Evolutionary conservation across 129 eudicot species (phyloP).

Genomic region (Centrapalus pauciflorus): DNA sequence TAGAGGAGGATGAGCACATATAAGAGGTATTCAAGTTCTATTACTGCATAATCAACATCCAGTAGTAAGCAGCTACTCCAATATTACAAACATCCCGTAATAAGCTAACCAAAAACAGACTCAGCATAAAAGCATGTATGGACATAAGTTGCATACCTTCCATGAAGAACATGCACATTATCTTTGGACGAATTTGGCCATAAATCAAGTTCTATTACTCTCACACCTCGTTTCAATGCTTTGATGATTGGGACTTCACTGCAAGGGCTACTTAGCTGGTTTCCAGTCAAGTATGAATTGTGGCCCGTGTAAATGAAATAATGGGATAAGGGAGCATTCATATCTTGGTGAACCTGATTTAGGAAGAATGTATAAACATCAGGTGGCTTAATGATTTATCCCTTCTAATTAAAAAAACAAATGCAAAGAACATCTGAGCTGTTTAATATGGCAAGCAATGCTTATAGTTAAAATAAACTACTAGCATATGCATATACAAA

Average conservation of each 20-base stretch:
- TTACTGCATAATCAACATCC: too few relatives aligned
- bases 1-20: too few relatives aligned
- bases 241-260: conserved; percentile 78
- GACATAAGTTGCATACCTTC: conserved; percentile 46
- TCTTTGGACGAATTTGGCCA: conserved; percentile 80
- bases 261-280: conserved; percentile 81
- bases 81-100: conserved; percentile 13
- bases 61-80: too few relatives aligned
- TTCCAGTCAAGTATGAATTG: conserved; percentile 90
- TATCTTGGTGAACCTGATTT: conserved; percentile 72
- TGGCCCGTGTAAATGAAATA: conserved; percentile 90
- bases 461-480: not conserved
- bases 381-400: not conserved
- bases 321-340: conserved; percentile 85
- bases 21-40: too few relatives aligned
- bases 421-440: not conserved
- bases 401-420: not conserved
- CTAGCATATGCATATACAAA: not conserved
- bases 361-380: conserved; percentile 5
- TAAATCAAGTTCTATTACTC: conserved; percentile 87
- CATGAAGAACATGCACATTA: conserved; percentile 76
- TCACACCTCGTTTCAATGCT: conserved; percentile 71
- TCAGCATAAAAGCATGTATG: not conserved
- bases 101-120: not conserved
- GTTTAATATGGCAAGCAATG: not conserved